Conservation (phyloP, 805 yeast species). For the Monosporozyma unispora region DNA sequence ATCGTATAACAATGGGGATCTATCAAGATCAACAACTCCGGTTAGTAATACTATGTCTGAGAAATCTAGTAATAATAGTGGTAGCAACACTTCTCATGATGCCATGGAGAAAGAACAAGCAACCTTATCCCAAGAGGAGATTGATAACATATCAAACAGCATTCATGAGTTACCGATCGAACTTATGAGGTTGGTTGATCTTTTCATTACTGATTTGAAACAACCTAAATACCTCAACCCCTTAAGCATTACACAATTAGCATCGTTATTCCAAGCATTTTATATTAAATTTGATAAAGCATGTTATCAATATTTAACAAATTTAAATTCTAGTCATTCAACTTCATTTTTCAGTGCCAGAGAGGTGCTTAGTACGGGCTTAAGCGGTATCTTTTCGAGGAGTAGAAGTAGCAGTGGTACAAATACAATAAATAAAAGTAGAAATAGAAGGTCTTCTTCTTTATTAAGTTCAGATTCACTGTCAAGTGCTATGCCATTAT, state of each 20-base stretch:
- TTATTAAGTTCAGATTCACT: constrained; percentile 20
- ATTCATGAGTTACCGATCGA: constrained; percentile 22
- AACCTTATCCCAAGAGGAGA: constrained; percentile 14
- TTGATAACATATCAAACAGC: constrained; percentile 13
- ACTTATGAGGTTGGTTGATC: constrained; percentile 19
- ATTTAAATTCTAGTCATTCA: not conserved
- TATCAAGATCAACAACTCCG: constrained; percentile 3
- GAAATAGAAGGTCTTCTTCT: constrained; percentile 27
- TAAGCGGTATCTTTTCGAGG: constrained; percentile 30
- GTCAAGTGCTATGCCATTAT: constrained; percentile 15
- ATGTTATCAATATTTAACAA: constrained; percentile 20
- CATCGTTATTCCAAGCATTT: constrained; percentile 26
- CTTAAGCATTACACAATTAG: constrained; percentile 21
- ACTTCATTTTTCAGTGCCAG: constrained; percentile 17
- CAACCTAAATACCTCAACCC: constrained; percentile 30
- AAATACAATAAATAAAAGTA: constrained; percentile 4
- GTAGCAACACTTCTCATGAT: not conserved
- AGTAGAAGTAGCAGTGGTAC: constrained; percentile 14
- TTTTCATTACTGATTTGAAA: constrained; percentile 26
- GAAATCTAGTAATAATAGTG: not conserved
- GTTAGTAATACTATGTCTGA: not conserved
- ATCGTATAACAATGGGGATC: constrained; percentile 13
- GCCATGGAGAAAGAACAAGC: not conserved
- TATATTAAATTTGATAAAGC: constrained; percentile 26
- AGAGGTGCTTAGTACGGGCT: constrained; percentile 27